Evolutionary conservation across 208 protist genomes (phyloP).

Genomic region (Wallacemonas sp.): DNA sequence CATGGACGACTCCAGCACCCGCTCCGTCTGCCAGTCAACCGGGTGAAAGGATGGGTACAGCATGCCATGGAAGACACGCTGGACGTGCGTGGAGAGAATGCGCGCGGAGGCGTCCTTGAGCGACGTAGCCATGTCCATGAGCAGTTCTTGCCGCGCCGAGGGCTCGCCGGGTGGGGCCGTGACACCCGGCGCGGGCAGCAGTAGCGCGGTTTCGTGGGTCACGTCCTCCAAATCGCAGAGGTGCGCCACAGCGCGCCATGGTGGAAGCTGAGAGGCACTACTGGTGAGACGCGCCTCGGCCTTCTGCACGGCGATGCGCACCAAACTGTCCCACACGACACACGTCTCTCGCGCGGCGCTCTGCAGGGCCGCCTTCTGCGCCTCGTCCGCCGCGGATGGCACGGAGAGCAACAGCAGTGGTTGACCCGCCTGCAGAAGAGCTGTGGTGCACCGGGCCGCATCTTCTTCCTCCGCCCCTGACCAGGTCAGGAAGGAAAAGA

Average conservation of each 20-base stretch:
- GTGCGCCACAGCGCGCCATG: neutral
- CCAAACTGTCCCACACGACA: neutral
- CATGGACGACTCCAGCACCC: constrained; percentile 9
- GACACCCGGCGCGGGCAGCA: neutral
- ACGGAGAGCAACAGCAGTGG: neutral
- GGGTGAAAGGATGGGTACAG: constrained; percentile 2
- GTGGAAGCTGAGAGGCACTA: neutral
- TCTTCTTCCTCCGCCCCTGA: neutral
- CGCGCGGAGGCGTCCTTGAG: neutral
- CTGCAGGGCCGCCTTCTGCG: constrained; percentile 1
- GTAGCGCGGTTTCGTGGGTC: constrained; percentile 1
- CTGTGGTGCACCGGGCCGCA: neutral
- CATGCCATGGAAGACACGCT: constrained; percentile 2
- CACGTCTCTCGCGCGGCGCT: neutral
- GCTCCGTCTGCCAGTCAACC: constrained; percentile 4
- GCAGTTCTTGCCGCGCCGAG: neutral
- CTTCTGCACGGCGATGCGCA: neutral
- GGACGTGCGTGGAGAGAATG: neutral
- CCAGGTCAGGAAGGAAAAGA: neutral
- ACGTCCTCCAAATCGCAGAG: neutral
- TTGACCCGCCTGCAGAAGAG: constrained; percentile 1
- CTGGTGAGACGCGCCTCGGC: neutral
- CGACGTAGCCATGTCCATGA: neutral
- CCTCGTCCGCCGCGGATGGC: neutral
- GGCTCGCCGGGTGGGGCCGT: neutral